phyloP scores from a whole-genome alignment of 1,284 basidiomycete species.

The Uromyces viciae-fabae region DNA sequence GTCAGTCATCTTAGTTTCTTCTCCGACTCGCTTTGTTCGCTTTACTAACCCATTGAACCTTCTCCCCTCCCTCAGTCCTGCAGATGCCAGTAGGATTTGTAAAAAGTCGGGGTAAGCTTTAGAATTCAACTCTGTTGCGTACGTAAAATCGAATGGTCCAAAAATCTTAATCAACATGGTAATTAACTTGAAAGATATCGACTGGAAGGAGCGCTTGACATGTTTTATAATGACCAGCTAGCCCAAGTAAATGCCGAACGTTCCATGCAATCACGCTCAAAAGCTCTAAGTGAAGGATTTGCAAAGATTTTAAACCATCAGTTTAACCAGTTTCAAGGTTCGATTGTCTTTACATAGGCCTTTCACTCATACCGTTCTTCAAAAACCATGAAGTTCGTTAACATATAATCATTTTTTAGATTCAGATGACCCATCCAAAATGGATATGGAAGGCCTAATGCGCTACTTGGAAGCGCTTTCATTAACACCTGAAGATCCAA shows the following conservation, averaged over 20 bases:
- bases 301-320: slow-evolving; percentile 7
- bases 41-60: not conserved
- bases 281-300: slow-evolving; percentile 22
- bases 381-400: too few species aligned
- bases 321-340: slow-evolving; percentile 43
- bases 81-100: slow-evolving; percentile 37
- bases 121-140: not conserved
- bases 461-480: slow-evolving; percentile 23
- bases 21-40: not conserved
- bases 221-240: slow-evolving; percentile 32
- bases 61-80: slow-evolving; percentile 2
- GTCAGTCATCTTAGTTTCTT: not conserved
- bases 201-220: slow-evolving; percentile 34
- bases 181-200: slow-evolving; percentile 23
- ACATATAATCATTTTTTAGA: too few species aligned
- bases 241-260: slow-evolving; percentile 40
- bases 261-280: slow-evolving; percentile 17
- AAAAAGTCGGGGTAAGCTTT: slow-evolving; percentile 41
- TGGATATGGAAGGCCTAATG: slow-evolving; percentile 41
- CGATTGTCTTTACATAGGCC: not conserved
- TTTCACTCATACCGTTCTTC: too few species aligned
- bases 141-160: not conserved
- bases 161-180: not conserved
- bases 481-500: slow-evolving; percentile 36
- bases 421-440: slow-evolving; percentile 13